Conservation (phyloP, 371 early-diverging fungal genomes). For the Synchytrium microbalum region DNA sequence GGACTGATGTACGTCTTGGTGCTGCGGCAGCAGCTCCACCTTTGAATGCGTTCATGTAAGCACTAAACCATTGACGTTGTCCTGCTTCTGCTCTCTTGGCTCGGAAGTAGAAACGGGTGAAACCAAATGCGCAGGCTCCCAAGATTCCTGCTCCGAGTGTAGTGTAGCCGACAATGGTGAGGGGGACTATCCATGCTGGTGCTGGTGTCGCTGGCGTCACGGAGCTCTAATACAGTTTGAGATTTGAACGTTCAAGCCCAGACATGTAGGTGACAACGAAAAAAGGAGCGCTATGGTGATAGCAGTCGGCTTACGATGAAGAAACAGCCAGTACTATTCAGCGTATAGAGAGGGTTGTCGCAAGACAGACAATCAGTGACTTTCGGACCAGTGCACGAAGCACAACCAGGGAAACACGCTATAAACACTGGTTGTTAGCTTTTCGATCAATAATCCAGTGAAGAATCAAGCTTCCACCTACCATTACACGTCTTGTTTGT, state of each 20-base stretch:
- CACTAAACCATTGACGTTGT: neutral
- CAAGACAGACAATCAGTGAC: neutral
- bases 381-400: neutral
- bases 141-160: neutral
- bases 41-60: neutral
- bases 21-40: too few relatives aligned
- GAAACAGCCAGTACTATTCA: neutral
- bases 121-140: neutral
- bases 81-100: neutral
- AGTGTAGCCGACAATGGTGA: neutral
- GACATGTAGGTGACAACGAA: too few relatives aligned
- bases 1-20: too few relatives aligned
- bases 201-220: neutral
- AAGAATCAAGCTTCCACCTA: too few relatives aligned
- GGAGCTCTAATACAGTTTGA: too few relatives aligned
- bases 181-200: neutral
- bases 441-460: too few relatives aligned
- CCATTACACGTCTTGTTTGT: neutral
- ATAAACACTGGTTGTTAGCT: too few relatives aligned
- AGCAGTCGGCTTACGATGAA: neutral
- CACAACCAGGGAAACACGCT: neutral
- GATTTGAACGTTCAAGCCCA: too few relatives aligned
- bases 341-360: neutral
- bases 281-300: too few relatives aligned
- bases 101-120: neutral